Evolutionary conservation across 179 eudicot species (phyloP).

Genomic region (Corrigiola litoralis): DNA sequence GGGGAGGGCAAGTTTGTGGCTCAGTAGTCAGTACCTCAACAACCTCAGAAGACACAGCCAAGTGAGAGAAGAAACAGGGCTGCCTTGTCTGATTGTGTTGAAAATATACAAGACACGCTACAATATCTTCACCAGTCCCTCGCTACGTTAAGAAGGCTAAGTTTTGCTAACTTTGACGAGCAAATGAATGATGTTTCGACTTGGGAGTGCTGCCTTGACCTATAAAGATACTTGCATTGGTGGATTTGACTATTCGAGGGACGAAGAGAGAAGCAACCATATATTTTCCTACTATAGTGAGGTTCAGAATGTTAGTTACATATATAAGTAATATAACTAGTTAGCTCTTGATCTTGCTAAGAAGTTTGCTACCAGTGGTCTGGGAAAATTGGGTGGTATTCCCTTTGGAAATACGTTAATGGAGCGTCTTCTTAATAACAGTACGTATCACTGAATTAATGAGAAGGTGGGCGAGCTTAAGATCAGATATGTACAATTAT

Average conservation of each 20-base stretch:
- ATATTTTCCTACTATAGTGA: slow-evolving; percentile 21
- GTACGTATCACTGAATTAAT: too few species aligned
- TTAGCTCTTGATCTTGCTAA: slow-evolving; percentile 77
- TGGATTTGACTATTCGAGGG: slow-evolving; percentile 56
- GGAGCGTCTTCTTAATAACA: too few species aligned
- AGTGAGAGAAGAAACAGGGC: slow-evolving; percentile 24
- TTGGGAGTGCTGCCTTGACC: slow-evolving; percentile 71
- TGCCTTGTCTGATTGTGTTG: slow-evolving; percentile 60
- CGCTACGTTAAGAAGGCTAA: slow-evolving; percentile 41
- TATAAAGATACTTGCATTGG: slow-evolving; percentile 67
- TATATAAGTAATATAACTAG: slow-evolving; percentile 64
- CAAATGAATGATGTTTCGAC: slow-evolving; percentile 56
- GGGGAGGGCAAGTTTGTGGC: slow-evolving; percentile 41
- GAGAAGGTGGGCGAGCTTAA: too few species aligned
- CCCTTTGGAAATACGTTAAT: too few species aligned
- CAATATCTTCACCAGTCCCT: slow-evolving; percentile 54
- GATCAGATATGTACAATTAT: too few species aligned
- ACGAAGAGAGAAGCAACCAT: slow-evolving; percentile 12
- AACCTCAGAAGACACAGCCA: slow-evolving; percentile 10
- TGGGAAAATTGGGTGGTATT: slow-evolving; percentile 8
- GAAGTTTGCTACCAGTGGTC: slow-evolving; percentile 43
- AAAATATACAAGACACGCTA: slow-evolving; percentile 45
- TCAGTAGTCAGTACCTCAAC: slow-evolving; percentile 19
- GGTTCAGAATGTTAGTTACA: slow-evolving; percentile 39
- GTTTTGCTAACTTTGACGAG: slow-evolving; percentile 17